phyloP scores from a whole-genome alignment of 768 basidiomycete genomes.

The Lactarius deliciosus region DNA sequence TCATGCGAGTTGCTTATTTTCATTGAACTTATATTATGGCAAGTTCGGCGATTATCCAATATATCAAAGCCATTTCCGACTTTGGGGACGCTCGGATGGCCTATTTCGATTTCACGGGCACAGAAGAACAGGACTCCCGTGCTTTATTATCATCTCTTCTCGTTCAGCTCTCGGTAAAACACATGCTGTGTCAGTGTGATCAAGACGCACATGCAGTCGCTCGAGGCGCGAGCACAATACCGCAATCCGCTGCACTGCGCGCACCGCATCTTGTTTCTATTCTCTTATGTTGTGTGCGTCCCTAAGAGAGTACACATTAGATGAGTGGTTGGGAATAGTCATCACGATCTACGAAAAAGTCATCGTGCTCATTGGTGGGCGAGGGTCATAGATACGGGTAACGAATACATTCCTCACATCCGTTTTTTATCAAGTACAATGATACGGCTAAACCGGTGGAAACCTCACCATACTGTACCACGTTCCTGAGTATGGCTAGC shows the following conservation, averaged over 20 bases:
- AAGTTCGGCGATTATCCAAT: no score
- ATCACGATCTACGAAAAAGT: slow-evolving; percentile 91
- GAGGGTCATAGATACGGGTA: slow-evolving; percentile 25
- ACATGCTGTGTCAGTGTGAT: slow-evolving; percentile 60
- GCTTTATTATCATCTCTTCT: no score
- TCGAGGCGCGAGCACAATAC: slow-evolving; percentile 79
- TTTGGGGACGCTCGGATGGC: no score
- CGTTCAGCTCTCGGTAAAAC: no score
- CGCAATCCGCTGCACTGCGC: slow-evolving; percentile 95
- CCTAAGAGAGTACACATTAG: slow-evolving; percentile 41
- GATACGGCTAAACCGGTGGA: not conserved
- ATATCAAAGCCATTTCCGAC: no score
- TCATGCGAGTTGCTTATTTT: no score
- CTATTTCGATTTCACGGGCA: no score
- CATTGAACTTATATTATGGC: no score
- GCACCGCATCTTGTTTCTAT: slow-evolving; percentile 68
- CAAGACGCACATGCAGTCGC: slow-evolving; percentile 97
- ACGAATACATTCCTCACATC: not conserved
- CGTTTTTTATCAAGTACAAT: no score
- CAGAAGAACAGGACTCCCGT: no score
- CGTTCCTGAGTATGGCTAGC: not conserved
- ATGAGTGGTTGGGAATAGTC: slow-evolving; percentile 79
- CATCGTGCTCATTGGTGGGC: slow-evolving; percentile 43
- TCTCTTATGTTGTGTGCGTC: no score
- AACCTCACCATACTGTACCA: not conserved